Percentiles rank a stretch among this genome's conserved stretches.
phyloP scores from a whole-genome alignment of 306 rosid genomes.

The Rosa lucieae region DNA sequence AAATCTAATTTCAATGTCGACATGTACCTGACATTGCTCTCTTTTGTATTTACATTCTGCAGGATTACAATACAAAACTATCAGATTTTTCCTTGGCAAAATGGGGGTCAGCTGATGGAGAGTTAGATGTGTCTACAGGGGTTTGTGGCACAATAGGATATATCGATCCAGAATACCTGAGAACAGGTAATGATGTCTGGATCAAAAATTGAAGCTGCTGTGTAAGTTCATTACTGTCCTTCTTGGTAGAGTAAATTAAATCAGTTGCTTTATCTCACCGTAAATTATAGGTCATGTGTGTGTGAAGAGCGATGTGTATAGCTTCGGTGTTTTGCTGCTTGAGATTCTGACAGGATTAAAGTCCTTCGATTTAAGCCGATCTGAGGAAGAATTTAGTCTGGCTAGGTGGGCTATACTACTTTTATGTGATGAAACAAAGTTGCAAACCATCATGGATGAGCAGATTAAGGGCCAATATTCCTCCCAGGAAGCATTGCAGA shows the following conservation, averaged over 20 bases:
- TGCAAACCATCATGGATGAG: constrained; percentile 51
- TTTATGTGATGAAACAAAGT: constrained; percentile 38
- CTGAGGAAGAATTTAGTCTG: constrained; percentile 42
- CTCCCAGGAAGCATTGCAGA: constrained; percentile 43
- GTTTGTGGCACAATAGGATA: constrained; percentile 75
- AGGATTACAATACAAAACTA: constrained; percentile 73
- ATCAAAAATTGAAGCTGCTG: neutral
- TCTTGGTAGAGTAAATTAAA: neutral
- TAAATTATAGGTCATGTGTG: constrained; percentile 61
- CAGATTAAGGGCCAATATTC: constrained; percentile 67
- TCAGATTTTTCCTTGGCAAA: constrained; percentile 79
- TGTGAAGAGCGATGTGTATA: constrained; percentile 84
- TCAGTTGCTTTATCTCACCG: neutral
- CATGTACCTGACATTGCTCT: neutral
- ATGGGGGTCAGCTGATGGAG: constrained; percentile 62
- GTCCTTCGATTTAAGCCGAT: constrained; percentile 43
- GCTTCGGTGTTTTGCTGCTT: constrained; percentile 82
- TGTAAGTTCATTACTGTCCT: neutral
- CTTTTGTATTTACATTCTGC: constrained; percentile 15
- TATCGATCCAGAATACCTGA: constrained; percentile 79
- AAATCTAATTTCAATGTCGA: neutral
- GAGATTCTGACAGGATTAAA: constrained; percentile 67
- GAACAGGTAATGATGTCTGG: constrained; percentile 56
- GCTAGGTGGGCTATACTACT: constrained; percentile 63
- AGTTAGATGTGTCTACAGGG: constrained; percentile 74